Conservation (phyloP, 306 rosid species). For the Pterocarpus santalinus region DNA sequence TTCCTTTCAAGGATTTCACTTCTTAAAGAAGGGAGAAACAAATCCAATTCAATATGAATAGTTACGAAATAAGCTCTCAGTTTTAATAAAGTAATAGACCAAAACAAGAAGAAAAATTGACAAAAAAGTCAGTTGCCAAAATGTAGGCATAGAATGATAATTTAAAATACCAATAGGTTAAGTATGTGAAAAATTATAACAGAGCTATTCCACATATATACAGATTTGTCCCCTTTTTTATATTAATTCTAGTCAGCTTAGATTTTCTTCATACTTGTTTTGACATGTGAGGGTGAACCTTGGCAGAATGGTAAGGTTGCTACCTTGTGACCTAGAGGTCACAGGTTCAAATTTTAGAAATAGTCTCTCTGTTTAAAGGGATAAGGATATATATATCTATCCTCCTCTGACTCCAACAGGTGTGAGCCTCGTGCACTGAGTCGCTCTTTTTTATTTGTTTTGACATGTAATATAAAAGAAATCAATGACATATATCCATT, state of each 20-base stretch:
- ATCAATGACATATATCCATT: neutral
- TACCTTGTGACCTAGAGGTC: too few species aligned
- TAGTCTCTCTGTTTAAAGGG: too few species aligned
- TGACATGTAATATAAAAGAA: neutral
- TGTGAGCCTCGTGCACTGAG: too few species aligned
- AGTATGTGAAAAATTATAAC: slow-evolving; percentile 5
- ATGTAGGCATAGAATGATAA: neutral
- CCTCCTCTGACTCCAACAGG: too few species aligned
- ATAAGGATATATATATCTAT: too few species aligned
- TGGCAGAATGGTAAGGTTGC: too few species aligned
- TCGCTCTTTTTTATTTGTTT: too few species aligned
- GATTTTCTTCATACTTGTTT: too few species aligned
- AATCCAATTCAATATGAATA: neutral
- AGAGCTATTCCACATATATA: slow-evolving; percentile 2
- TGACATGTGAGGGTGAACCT: too few species aligned
- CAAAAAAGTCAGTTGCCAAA: slow-evolving; percentile 4
- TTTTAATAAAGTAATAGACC: neutral
- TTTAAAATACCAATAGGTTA: neutral
- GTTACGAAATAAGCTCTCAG: neutral
- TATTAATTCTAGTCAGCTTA: neutral
- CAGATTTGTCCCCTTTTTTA: neutral
- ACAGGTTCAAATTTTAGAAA: too few species aligned
- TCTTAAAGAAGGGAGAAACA: neutral
- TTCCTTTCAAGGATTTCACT: slow-evolving; percentile 8
- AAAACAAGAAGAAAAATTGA: slow-evolving; percentile 5